Conservation (phyloP, 192 early-diverging fungal genomes). For the Dissophora globulifera region DNA sequence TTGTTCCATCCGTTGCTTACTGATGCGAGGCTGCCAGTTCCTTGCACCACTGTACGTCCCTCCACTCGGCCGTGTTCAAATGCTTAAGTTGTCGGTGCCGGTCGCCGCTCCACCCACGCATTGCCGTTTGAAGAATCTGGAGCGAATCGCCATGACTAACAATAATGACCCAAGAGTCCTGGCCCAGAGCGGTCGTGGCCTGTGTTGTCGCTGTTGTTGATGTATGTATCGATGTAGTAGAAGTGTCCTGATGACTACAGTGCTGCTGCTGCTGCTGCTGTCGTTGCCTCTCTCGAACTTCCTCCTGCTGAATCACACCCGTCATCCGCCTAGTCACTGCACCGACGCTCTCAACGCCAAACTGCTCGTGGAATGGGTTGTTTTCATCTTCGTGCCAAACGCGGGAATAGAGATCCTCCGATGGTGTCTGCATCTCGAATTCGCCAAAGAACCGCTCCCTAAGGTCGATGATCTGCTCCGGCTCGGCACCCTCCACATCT, state of each 20-base stretch:
- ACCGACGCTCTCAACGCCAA: conserved; percentile 37
- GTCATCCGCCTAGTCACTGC: conserved; percentile 27
- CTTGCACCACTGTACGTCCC: conserved; percentile 33
- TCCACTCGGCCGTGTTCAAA: conserved; percentile 60
- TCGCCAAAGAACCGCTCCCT: conserved; percentile 68
- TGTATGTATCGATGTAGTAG: too few relatives aligned
- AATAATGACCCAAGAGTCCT: conserved; percentile 48
- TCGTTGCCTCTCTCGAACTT: background rate
- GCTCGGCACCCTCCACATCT: too few relatives aligned
- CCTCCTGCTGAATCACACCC: conserved; percentile 9
- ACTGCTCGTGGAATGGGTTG: conserved; percentile 22
- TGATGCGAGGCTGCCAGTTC: conserved; percentile 10
- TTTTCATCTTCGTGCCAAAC: conserved; percentile 59
- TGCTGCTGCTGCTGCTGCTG: too few relatives aligned
- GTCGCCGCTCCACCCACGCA: conserved; percentile 55
- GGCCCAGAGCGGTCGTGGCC: conserved; percentile 5
- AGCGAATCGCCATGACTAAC: conserved; percentile 65
- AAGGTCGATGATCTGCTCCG: conserved; percentile 44
- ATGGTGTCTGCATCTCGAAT: conserved; percentile 58
- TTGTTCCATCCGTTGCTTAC: too few relatives aligned
- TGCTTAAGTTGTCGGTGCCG: conserved; percentile 59
- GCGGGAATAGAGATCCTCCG: conserved; percentile 50
- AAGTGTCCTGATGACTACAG: too few relatives aligned
- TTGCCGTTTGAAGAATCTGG: conserved; percentile 61
- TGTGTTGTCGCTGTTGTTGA: background rate